Base-by-base conservation (phyloP, 164 flowering plant genomes). In the Magnolia kwangsiensis region DNA sequence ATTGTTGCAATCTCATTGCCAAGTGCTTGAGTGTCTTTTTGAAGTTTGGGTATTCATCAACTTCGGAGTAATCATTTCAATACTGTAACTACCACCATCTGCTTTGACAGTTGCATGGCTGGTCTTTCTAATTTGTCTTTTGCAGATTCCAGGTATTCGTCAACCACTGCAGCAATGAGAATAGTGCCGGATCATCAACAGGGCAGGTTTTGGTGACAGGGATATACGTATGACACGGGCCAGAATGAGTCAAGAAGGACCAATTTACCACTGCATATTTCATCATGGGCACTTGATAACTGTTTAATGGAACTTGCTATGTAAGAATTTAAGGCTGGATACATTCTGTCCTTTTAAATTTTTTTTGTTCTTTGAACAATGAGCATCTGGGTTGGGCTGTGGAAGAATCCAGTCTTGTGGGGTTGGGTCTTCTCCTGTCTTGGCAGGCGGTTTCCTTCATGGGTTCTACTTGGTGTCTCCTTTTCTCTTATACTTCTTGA, bases 101-200 rank as follows among this genome's bases (percentile, higher is more conserved):
- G 16, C n/a, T 50, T 21, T 69, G 20, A 21, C 8, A 37, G 20
- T 37, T 69, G 37, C 13, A 71, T 45, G 58, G 16, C 37, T 67
- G 37, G 18, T 29, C 5, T 55, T 55, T 55, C 16, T 55, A 55
- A 3, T 55, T 11, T 67, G 37, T 19, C 13, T 37, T 55, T 58
- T 69, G 51, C 73, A 76, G 78, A 76, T 76, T 18, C 78, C 78
- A 24, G 73, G 21, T 51, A 66, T 76, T 37, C 20, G 73, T 13
- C 78, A 67, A 31, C 72, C 78, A 19, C 27, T 24, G 23, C 78
- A 27, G 31, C 71, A 59, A 49, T 59, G 27, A 69, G 18, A 59
- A 72, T 21, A 55, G 18, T 55, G 16, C 61, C 18, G 61, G 61
- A 55, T 55, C 16, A 55, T 55, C 61, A 55, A 55, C 45, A 3